Percentiles rank a stretch among this genome's conserved stretches.
Conservation (phyloP, 768 basidiomycete species). For the Boletus subparvulus region DNA sequence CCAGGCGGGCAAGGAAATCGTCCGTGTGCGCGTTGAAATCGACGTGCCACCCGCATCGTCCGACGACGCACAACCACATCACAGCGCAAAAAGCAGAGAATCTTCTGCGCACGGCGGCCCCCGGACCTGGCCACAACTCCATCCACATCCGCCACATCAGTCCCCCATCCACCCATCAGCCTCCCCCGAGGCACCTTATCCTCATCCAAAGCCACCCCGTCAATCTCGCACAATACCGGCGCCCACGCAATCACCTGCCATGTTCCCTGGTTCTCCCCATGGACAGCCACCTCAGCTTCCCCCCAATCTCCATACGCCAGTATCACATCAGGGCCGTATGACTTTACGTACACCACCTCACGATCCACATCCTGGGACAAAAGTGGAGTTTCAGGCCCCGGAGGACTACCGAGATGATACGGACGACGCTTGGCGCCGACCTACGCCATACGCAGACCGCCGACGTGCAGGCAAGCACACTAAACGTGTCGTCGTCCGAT, state of each 20-base stretch:
- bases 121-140: slow-evolving; percentile 34
- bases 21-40: slow-evolving; percentile 70
- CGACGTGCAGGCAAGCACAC: slow-evolving; percentile 81
- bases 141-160: slow-evolving; percentile 30
- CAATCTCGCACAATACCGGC: slow-evolving; percentile 24
- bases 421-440: slow-evolving; percentile 71
- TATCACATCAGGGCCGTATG: slow-evolving; percentile 24
- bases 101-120: slow-evolving; percentile 23
- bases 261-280: slow-evolving; percentile 32
- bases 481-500: slow-evolving; percentile 62
- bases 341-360: slow-evolving; percentile 49
- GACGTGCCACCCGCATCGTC: slow-evolving; percentile 41
- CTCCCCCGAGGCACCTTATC: slow-evolving; percentile 34
- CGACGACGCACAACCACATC: slow-evolving; percentile 14
- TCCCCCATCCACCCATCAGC: slow-evolving; percentile 25
- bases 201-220: slow-evolving; percentile 35
- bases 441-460: slow-evolving; percentile 73
- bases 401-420: slow-evolving; percentile 57
- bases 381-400: slow-evolving; percentile 31
- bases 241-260: slow-evolving; percentile 28
- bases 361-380: slow-evolving; percentile 37
- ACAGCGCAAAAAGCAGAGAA: slow-evolving; percentile 30
- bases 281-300: slow-evolving; percentile 35
- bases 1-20: slow-evolving; percentile 73
- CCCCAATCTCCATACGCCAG: slow-evolving; percentile 32